Conservation (phyloP, 495 filamentous ascomycete species). For the Achaetomiella virescens region DNA sequence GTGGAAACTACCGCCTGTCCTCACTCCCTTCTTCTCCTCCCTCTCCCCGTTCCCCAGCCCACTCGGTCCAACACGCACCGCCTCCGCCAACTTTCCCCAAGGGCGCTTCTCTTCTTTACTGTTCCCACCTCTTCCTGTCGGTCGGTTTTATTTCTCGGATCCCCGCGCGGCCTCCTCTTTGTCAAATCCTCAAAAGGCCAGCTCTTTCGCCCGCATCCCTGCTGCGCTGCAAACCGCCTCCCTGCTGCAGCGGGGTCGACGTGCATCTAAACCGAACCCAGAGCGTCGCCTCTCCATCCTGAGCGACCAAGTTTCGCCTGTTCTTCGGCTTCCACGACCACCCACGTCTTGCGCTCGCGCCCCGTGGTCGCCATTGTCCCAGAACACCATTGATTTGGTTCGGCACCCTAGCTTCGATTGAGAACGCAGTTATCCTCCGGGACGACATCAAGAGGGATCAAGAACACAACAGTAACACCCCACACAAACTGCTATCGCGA, state of each 20-base stretch:
- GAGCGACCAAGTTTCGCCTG: background rate
- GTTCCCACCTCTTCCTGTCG: constrained; percentile 22
- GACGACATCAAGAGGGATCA: constrained; percentile 17
- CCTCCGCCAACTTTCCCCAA: constrained; percentile 32
- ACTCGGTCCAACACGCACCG: constrained; percentile 30
- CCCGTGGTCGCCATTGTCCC: constrained; percentile 4
- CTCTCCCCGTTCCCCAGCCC: constrained; percentile 15
- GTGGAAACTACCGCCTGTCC: constrained; percentile 21
- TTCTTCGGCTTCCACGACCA: background rate
- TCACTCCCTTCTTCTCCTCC: constrained; percentile 3
- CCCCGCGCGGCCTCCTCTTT: constrained; percentile 16
- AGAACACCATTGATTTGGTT: constrained; percentile 1
- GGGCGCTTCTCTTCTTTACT: constrained; percentile 34
- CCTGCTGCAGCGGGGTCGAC: constrained; percentile 3
- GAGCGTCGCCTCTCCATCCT: background rate
- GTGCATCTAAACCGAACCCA: background rate
- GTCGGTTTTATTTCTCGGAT: constrained; percentile 27
- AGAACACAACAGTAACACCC: constrained; percentile 12
- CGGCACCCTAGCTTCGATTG: background rate
- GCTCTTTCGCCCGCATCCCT: background rate
- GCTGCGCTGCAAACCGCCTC: background rate
- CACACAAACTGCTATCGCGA: constrained; percentile 25
- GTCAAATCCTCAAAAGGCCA: constrained; percentile 8
- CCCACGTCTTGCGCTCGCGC: background rate
- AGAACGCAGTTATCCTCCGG: constrained; percentile 1